Evolutionary conservation across 2,329 filamentous ascomycete genomes (phyloP).

Genomic region (Fusarium sp.): DNA sequence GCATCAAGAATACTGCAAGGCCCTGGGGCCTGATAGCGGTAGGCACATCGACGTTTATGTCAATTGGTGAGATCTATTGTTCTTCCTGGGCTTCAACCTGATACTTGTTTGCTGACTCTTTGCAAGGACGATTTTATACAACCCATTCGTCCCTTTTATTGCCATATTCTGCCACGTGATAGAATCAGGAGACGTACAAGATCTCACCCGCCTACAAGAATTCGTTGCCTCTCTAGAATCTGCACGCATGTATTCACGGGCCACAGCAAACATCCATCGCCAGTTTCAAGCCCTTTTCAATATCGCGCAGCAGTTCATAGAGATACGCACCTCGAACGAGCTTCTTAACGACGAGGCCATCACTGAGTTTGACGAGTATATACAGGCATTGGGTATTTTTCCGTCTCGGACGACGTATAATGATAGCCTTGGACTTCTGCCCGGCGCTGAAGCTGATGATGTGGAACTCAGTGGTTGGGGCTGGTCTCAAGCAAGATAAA

Average conservation of each 20-base stretch:
- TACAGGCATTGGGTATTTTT: not conserved
- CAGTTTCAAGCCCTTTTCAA: conserved; percentile 1
- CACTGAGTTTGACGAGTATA: not conserved
- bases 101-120: not conserved
- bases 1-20: conserved; percentile 2
- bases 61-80: not conserved
- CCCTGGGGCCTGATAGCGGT: not conserved
- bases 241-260: not conserved
- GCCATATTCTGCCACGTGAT: not conserved
- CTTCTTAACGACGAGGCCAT: not conserved
- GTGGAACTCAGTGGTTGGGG: not conserved
- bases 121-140: not conserved
- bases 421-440: not conserved
- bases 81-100: not conserved
- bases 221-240: not conserved
- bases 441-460: not conserved
- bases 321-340: not conserved
- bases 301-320: not conserved
- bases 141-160: not conserved
- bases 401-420: not conserved
- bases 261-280: conserved; percentile 2
- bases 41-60: not conserved
- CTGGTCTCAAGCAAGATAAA: not conserved
- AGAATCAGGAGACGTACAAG: not conserved
- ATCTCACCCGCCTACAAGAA: not conserved